phyloP scores from a whole-genome alignment of 2,329 filamentous ascomycete genomes.

The Penicillium paneum region DNA sequence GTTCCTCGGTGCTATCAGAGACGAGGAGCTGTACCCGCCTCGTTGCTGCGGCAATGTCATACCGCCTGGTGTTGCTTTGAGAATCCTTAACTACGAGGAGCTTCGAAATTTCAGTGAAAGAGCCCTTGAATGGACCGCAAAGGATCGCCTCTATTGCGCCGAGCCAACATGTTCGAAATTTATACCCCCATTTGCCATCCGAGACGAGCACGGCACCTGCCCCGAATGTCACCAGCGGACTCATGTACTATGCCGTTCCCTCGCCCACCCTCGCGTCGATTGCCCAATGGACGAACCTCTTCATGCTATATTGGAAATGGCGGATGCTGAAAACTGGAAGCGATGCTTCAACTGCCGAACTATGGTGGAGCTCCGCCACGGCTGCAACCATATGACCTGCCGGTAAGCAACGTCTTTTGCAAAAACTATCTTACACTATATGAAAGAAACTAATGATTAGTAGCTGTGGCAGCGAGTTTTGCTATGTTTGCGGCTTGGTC shows the following conservation, averaged over 20 bases:
- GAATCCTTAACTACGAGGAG: constrained; percentile 10
- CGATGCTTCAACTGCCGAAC: constrained; percentile 14
- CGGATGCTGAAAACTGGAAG: constrained; percentile 6
- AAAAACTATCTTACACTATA: neutral
- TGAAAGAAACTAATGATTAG: neutral
- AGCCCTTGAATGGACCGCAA: constrained; percentile 12
- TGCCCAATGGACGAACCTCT: constrained; percentile 16
- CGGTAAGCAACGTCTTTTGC: constrained; percentile 5
- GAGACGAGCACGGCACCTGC: constrained; percentile 13
- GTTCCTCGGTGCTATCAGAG: constrained; percentile 14
- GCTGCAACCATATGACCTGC: constrained; percentile 21
- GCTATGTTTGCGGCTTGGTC: constrained; percentile 3
- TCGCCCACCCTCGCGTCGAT: constrained; percentile 15
- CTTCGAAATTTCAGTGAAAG: constrained; percentile 10
- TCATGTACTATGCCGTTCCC: constrained; percentile 14
- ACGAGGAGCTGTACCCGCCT: constrained; percentile 19
- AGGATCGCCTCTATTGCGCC: constrained; percentile 20
- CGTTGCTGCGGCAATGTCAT: constrained; percentile 17
- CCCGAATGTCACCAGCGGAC: constrained; percentile 12
- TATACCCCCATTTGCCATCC: constrained; percentile 14
- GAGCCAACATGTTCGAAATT: constrained; percentile 20
- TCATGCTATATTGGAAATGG: constrained; percentile 12
- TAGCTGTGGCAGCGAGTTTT: constrained; percentile 13
- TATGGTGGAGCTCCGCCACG: constrained; percentile 14
- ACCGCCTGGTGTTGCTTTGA: neutral